Percentiles rank a stretch among this genome's conserved stretches.
Evolutionary conservation across 805 yeast genomes (phyloP).

Genomic region (Suhomyces emberorum): DNA sequence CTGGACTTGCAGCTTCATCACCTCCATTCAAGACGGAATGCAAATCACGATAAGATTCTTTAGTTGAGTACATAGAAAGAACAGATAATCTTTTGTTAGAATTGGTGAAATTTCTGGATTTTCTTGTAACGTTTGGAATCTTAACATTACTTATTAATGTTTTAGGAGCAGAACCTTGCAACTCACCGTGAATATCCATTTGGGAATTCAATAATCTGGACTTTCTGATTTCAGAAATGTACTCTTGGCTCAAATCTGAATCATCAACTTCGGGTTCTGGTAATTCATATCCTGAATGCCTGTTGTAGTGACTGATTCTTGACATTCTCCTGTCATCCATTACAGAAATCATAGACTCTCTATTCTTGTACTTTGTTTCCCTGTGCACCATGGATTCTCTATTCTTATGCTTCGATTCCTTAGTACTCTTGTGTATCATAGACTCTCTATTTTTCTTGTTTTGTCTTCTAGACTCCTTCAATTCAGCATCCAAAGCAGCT

Average conservation of each 20-base stretch:
- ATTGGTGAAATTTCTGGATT: conserved; percentile 57
- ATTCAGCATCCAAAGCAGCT: conserved; percentile 39
- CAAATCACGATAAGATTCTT: conserved; percentile 59
- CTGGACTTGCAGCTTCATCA: conserved; percentile 14
- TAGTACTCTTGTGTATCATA: background rate
- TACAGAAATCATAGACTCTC: conserved; percentile 37
- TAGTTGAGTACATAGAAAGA: conserved; percentile 68
- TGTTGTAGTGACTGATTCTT: conserved; percentile 17
- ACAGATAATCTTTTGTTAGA: conserved; percentile 68
- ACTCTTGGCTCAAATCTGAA: conserved; percentile 40
- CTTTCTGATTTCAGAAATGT: conserved; percentile 43
- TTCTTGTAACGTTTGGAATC: conserved; percentile 70
- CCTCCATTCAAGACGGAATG: conserved; percentile 33
- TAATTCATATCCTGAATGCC: conserved; percentile 23
- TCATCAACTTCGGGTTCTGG: conserved; percentile 37
- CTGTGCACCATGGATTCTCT: conserved; percentile 9
- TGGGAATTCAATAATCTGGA: conserved; percentile 44
- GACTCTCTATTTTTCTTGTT: conserved; percentile 11
- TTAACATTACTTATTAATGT: conserved; percentile 56
- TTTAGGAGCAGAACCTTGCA: conserved; percentile 36
- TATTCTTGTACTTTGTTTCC: conserved; percentile 12
- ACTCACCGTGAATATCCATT: conserved; percentile 21
- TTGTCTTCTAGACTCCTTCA: conserved; percentile 18
- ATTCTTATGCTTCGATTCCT: conserved; percentile 4
- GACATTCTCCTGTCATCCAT: conserved; percentile 20